phyloP scores from a whole-genome alignment of 2,329 filamentous ascomycete genomes.

The Cladophialophora yegresii region DNA sequence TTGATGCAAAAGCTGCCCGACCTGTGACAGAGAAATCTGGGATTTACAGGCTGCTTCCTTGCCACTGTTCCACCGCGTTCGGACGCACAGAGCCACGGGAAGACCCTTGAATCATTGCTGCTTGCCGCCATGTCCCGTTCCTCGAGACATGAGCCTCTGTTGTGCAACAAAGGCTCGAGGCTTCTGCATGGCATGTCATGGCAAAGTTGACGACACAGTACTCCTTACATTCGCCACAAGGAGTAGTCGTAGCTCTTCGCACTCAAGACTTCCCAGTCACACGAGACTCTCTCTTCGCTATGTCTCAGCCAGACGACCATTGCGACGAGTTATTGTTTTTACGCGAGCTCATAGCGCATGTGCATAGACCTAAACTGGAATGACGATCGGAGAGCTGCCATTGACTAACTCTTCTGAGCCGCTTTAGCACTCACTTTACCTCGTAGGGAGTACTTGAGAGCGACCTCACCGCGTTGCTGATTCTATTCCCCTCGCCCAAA shows the following conservation, averaged over 20 bases:
- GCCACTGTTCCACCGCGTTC: background rate
- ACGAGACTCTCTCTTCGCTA: background rate
- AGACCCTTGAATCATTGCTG: background rate
- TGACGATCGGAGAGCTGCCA: background rate
- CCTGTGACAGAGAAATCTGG: background rate
- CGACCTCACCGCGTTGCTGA: background rate
- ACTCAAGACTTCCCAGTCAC: background rate
- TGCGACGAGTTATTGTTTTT: background rate
- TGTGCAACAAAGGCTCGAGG: background rate
- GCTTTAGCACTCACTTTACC: background rate
- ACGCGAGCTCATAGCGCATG: background rate
- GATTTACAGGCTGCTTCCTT: constrained; percentile 1
- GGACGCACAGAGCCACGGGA: background rate
- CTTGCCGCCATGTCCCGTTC: background rate
- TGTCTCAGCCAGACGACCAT: constrained; percentile 4
- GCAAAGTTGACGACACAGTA: background rate
- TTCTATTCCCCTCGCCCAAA: background rate
- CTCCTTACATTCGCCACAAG: too few species aligned
- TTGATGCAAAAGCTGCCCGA: constrained; percentile 2
- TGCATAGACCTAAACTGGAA: background rate
- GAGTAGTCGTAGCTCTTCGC: background rate
- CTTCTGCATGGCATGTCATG: background rate
- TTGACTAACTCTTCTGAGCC: background rate
- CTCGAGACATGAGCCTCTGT: too few species aligned
- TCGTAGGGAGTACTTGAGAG: background rate